These are phyloP conservation scores for Gossypium australe DNA, from an alignment of 345 rosid genomes.

Conservation along the genomic window DNA sequence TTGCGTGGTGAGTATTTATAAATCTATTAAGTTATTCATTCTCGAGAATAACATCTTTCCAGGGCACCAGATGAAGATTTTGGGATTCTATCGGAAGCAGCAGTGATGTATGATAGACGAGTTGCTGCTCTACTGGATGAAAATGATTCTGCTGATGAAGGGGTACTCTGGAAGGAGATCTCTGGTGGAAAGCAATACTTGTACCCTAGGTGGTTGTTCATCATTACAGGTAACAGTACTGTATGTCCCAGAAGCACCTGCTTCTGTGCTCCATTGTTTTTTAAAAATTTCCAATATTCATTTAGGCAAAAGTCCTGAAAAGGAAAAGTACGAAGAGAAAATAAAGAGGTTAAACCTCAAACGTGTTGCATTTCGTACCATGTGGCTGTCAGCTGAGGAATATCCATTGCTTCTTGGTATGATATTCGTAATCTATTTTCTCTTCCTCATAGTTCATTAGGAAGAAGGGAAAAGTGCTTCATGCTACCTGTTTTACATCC, in stretches of 20 bases:
- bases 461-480: neutral
- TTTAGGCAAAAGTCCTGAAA: constrained; percentile 94
- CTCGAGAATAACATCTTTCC: constrained; percentile 19
- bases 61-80: constrained; percentile 99
- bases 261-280: constrained; percentile 1
- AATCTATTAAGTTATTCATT: neutral
- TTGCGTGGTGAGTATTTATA: neutral
- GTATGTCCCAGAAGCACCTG: neutral
- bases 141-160: constrained; percentile 43
- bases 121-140: constrained; percentile 76
- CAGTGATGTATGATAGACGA: constrained; percentile 91
- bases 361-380: constrained; percentile 83
- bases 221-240: constrained; percentile 68
- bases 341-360: constrained; percentile 33
- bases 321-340: constrained; percentile 80
- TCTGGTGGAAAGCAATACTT: constrained; percentile 38
- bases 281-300: neutral
- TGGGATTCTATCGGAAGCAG: constrained; percentile 91
- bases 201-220: constrained; percentile 73
- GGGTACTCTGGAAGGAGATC: constrained; percentile 44
- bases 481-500: constrained; percentile 26
- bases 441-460: neutral
- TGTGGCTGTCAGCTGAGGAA: constrained; percentile 96
- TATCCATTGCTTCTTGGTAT: constrained; percentile 86
- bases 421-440: neutral